Evolutionary conservation across 129 eudicot species (phyloP), one percentile per base, ranked within the genome.

Genomic region (Ambrosia artemisiifolia): DNA sequence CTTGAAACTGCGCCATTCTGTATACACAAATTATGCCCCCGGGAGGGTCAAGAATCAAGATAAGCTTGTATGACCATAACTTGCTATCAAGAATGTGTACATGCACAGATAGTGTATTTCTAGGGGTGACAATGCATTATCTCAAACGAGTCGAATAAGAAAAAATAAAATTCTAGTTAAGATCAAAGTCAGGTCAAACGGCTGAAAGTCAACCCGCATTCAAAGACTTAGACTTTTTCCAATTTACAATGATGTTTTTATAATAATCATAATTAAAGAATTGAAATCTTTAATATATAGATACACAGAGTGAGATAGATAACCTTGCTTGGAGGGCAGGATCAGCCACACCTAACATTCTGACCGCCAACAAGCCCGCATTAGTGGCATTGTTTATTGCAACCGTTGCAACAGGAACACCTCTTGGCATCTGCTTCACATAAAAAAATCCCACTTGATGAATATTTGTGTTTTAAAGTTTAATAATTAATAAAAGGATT

Each of bases 321-420:
- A 55, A 90, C 98, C 98, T 90, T 65, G 92, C 77, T 79, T 79
- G 92, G 54, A 94, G 79, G 34, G 73, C 73, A 38, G 80, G 18
- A 73, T 94, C 96, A 47, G 85, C 79, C 36, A 82, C 81, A 38
- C 99, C 99, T 63, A 94, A 76, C 84, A 94, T 79, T 73, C 97
- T 79, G 56, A 94, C 84, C 18, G 99, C 99, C 65, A 94, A 76
- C 49, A 90, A 75, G 57, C 86, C 99, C 2, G 99, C 99, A 81
- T 94, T 94, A 35, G 96, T 90, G 33, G 99, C 99, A 75, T 94
- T 94, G 77, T 94, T 94, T 81, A 94, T 94, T 8, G 97, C 93
- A 77, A 94, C 99, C 13, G 97, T 86, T 13, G 97, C 99, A 69
- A 94, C 99, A 48, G 97, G 99, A 50, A 94, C 97, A 54, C 99